Percentiles rank a stretch among this genome's conserved stretches.
These are phyloP conservation scores for Podaxis mareebaensis DNA, from an alignment of 768 basidiomycete genomes.

Conservation along the genomic window DNA sequence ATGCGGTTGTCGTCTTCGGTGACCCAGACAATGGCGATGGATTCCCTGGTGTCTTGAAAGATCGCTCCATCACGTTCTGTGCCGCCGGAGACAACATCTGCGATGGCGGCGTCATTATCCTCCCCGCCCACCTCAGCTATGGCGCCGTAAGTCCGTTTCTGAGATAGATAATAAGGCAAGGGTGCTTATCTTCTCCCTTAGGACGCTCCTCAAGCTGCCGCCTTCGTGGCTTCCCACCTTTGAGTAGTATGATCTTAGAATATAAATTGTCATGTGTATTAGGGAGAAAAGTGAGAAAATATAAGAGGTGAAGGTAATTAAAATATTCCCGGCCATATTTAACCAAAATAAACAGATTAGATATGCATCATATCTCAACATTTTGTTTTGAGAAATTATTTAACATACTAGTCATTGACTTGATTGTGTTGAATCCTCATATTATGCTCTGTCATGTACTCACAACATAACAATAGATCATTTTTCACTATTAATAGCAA, in stretches of 20 bases:
- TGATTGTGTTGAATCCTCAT: too few relatives aligned
- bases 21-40: constrained; percentile 33
- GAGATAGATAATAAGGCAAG: neutral
- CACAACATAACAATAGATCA: too few relatives aligned
- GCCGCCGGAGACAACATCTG: constrained; percentile 34
- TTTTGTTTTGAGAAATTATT: too few relatives aligned
- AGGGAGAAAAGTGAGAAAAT: neutral
- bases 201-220: constrained; percentile 9
- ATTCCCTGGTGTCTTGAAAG: constrained; percentile 29
- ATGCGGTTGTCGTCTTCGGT: constrained; percentile 25
- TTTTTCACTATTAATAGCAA: too few relatives aligned
- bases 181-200: neutral
- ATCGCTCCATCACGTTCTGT: constrained; percentile 30
- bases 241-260: neutral
- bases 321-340: too few relatives aligned
- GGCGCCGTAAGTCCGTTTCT: constrained; percentile 20
- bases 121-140: constrained; percentile 27
- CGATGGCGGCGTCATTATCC: constrained; percentile 24
- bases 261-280: neutral
- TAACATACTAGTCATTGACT: too few relatives aligned
- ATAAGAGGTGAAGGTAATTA: too few relatives aligned
- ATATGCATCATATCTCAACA: too few relatives aligned
- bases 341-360: too few relatives aligned
- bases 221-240: constrained; percentile 13
- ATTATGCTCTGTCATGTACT: too few relatives aligned